phyloP scores from a whole-genome alignment of 164 flowering plant species.

The Stephania yunnanensis region DNA sequence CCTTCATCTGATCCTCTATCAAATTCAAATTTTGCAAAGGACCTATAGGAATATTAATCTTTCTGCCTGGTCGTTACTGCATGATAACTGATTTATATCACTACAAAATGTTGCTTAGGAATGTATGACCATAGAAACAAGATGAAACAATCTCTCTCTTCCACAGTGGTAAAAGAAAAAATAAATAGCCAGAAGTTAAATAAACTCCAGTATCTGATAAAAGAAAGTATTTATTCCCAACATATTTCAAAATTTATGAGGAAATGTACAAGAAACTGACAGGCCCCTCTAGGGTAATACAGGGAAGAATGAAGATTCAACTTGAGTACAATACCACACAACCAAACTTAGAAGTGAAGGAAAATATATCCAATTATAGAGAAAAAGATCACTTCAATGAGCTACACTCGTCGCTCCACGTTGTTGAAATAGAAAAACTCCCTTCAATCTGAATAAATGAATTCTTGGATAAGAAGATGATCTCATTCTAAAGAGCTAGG shows the following conservation, averaged over 20 bases:
- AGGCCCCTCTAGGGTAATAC: not conserved
- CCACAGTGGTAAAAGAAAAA: conserved; percentile 2
- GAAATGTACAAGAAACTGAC: not conserved
- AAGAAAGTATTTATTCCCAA: not conserved
- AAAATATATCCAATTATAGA: not conserved
- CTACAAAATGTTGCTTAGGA: not conserved
- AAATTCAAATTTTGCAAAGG: not conserved
- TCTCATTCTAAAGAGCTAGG: not conserved
- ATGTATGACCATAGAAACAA: not conserved
- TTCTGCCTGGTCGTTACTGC: not conserved
- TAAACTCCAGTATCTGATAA: not conserved
- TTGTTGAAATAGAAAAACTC: not conserved
- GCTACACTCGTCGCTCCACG: not conserved
- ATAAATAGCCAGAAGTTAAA: not conserved
- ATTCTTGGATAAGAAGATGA: not conserved
- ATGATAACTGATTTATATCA: not conserved
- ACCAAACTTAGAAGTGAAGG: not conserved
- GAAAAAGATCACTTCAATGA: not conserved
- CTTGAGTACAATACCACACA: not conserved
- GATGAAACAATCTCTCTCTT: not conserved
- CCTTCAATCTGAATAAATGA: not conserved
- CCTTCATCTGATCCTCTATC: not conserved
- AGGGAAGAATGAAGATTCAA: not conserved
- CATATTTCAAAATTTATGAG: not conserved
- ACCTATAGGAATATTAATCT: not conserved